These are phyloP conservation scores for Geotrichum reessii DNA, from an alignment of 1,139 yeast genomes.

Conservation along the genomic window DNA sequence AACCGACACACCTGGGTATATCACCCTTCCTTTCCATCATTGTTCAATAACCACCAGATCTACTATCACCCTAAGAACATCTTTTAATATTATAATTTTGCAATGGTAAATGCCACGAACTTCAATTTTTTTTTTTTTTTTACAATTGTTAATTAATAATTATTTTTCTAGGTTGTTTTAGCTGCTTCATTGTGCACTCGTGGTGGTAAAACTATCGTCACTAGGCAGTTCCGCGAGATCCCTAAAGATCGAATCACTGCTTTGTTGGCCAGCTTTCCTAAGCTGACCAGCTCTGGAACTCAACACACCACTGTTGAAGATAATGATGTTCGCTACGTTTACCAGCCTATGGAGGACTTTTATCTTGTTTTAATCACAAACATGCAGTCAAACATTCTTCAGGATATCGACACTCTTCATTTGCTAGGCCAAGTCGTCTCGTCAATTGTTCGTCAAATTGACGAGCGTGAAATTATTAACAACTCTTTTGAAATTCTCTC, in stretches of 20 bases:
- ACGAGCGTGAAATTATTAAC: conserved; percentile 77
- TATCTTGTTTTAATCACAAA: conserved; percentile 89
- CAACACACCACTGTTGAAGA: conserved; percentile 96
- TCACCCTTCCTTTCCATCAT: neutral
- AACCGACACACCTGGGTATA: neutral
- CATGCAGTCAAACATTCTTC: conserved; percentile 84
- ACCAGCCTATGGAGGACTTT: conserved; percentile 92
- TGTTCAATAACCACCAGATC: neutral
- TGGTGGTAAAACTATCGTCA: conserved; percentile 87
- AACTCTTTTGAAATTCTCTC: conserved; percentile 83
- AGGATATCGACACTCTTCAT: conserved; percentile 89
- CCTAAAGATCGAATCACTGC: conserved; percentile 83
- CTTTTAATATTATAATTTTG: neutral
- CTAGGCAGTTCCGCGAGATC: conserved; percentile 87
- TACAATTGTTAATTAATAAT: neutral
- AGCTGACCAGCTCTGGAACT: conserved; percentile 62
- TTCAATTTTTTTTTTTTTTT: neutral
- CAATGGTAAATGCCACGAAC: neutral
- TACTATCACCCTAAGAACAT: neutral
- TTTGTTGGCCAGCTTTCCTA: conserved; percentile 79
- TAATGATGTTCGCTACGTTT: conserved; percentile 86
- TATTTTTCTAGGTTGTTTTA: conserved; percentile 52
- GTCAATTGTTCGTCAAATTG: conserved; percentile 65
- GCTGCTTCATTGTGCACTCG: conserved; percentile 96
- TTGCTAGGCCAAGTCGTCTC: conserved; percentile 78